phyloP scores from a whole-genome alignment of 2,329 filamentous ascomycete genomes.

The Microdochium bolleyi region DNA sequence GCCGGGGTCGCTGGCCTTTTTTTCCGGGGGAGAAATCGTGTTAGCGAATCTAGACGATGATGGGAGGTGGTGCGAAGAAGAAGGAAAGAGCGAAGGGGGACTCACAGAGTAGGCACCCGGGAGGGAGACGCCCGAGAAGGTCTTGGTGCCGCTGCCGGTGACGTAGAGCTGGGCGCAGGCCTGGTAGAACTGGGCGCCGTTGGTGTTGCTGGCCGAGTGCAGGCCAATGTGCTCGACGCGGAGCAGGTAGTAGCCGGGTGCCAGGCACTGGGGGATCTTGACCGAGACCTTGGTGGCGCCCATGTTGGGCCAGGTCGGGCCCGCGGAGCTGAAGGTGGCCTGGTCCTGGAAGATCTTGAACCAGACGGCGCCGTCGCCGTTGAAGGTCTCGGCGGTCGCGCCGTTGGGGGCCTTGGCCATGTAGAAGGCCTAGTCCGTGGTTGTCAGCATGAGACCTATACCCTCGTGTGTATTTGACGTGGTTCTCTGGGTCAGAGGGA shows the following conservation, averaged over 20 bases:
- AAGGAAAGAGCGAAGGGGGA: too few relatives aligned
- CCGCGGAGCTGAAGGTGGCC: constrained; percentile 10
- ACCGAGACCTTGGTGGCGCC: constrained; percentile 13
- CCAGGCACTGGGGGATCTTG: constrained; percentile 19
- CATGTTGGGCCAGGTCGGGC: constrained; percentile 10
- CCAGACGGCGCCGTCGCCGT: constrained; percentile 17
- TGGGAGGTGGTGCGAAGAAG: too few relatives aligned
- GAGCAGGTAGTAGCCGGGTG: constrained; percentile 23
- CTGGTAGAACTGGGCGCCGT: constrained; percentile 22
- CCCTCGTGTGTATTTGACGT: too few relatives aligned
- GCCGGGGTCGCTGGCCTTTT: constrained; percentile 14
- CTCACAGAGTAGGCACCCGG: constrained; percentile 17
- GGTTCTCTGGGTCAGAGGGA: too few relatives aligned
- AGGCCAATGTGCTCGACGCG: constrained; percentile 24
- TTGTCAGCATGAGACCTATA: not conserved
- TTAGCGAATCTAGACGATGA: too few relatives aligned
- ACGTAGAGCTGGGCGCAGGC: constrained; percentile 20
- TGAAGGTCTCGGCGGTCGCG: constrained; percentile 14
- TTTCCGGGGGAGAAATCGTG: too few relatives aligned
- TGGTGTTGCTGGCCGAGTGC: constrained; percentile 15
- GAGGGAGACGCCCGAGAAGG: constrained; percentile 15
- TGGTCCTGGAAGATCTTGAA: constrained; percentile 21
- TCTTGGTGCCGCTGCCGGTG: constrained; percentile 18
- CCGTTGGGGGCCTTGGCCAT: constrained; percentile 18
- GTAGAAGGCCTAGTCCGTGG: constrained; percentile 12